Percentiles rank a stretch among this genome's conserved stretches.
Evolutionary conservation across 345 rosid species (phyloP).

Genomic region (Luvunga scandens): DNA sequence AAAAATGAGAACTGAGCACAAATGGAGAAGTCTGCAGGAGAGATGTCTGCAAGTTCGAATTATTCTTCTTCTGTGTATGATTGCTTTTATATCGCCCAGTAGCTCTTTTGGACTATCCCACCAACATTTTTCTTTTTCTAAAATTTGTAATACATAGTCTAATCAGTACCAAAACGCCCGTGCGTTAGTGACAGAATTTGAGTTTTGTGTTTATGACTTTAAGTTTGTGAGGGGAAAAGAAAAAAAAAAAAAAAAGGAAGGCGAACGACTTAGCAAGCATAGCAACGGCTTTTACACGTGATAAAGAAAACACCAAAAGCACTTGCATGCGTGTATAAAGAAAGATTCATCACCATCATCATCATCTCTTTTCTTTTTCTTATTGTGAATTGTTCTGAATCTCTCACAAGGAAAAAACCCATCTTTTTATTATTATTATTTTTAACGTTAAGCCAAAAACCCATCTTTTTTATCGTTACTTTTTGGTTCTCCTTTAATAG

Average conservation of each 20-base stretch:
- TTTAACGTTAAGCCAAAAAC: conserved; percentile 22
- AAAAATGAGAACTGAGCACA: conserved; percentile 19
- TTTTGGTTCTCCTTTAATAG: conserved; percentile 15
- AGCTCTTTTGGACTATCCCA: conserved; percentile 27
- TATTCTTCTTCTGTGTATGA: conserved; percentile 69
- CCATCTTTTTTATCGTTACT: conserved; percentile 20
- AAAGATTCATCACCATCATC: conserved; percentile 48
- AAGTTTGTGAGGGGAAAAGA: background rate
- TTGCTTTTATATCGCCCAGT: conserved; percentile 43
- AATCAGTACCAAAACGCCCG: background rate
- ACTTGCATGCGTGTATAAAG: conserved; percentile 96
- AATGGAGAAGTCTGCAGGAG: conserved; percentile 45
- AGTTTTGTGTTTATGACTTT: too few species aligned
- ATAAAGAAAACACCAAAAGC: conserved; percentile 81
- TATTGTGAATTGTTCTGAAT: conserved; percentile 5
- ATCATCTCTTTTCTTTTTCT: conserved; percentile 24
- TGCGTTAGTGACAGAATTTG: too few species aligned
- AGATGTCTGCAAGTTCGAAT: conserved; percentile 70
- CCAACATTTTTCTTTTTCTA: background rate
- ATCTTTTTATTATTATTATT: conserved; percentile 14
- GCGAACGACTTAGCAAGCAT: conserved; percentile 1
- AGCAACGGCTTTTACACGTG: conserved; percentile 80
- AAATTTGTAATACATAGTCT: background rate
- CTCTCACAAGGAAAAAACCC: conserved; percentile 12
- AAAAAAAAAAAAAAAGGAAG: background rate